These are phyloP conservation scores for Biscogniauxia sp. DNA, from an alignment of 2,329 filamentous ascomycete genomes.

Conservation along the genomic window DNA sequence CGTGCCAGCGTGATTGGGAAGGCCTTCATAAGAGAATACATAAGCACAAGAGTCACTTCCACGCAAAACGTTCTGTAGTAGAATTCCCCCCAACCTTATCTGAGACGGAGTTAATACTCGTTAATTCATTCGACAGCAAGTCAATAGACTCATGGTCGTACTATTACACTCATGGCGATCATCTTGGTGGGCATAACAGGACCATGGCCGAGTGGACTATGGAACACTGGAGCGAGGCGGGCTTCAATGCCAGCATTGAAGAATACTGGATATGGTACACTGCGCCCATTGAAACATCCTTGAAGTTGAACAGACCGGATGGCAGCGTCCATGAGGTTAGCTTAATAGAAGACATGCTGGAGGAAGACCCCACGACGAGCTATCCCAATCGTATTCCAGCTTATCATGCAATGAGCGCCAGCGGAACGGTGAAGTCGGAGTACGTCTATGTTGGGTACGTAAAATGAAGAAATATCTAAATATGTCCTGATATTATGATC, in stretches of 20 bases:
- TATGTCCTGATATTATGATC: background rate
- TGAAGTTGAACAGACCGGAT: slow-evolving; percentile 6
- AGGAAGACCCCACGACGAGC: slow-evolving; percentile 6
- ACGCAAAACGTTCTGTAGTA: slow-evolving; percentile 5
- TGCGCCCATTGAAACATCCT: slow-evolving; percentile 6
- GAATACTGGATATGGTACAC: slow-evolving; percentile 9
- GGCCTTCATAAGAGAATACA: slow-evolving; percentile 1
- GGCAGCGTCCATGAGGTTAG: slow-evolving; percentile 8
- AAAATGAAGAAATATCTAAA: background rate
- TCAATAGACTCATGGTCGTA: slow-evolving; percentile 8
- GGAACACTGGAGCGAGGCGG: slow-evolving; percentile 3
- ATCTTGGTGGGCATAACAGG: slow-evolving; percentile 7
- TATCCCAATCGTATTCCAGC: slow-evolving; percentile 10
- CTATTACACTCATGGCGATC: slow-evolving; percentile 12
- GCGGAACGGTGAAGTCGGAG: slow-evolving; percentile 3
- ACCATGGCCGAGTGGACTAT: slow-evolving; percentile 11
- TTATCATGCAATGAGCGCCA: slow-evolving; percentile 9
- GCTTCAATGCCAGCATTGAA: slow-evolving; percentile 5
- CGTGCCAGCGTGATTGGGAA: slow-evolving; percentile 9
- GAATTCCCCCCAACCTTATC: slow-evolving; percentile 6
- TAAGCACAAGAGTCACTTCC: slow-evolving; percentile 1
- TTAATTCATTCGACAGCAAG: slow-evolving; percentile 11
- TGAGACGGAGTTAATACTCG: slow-evolving; percentile 7
- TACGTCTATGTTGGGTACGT: slow-evolving; percentile 10
- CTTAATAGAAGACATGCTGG: slow-evolving; percentile 5